Percentiles rank a stretch among this genome's conserved stretches.
Conservation (phyloP, 768 basidiomycete genomes). For the Hygrophoropsis aurantiaca region DNA sequence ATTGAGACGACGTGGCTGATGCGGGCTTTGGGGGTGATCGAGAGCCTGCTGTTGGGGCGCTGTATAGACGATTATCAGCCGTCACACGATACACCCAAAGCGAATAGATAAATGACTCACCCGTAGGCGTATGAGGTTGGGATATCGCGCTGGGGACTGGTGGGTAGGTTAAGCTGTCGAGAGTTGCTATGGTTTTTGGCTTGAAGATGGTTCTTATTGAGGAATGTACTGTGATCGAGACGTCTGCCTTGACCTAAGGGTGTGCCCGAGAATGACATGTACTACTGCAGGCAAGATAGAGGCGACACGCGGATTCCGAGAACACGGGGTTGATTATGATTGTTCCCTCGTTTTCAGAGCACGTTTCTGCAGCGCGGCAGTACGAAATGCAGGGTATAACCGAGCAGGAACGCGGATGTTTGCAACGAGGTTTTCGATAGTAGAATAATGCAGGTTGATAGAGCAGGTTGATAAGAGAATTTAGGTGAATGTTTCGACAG, state of each 20-base stretch:
- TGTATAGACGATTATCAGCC: slow-evolving; percentile 28
- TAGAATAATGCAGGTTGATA: too few species aligned
- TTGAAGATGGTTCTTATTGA: slow-evolving; percentile 50
- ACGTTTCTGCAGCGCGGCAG: slow-evolving; percentile 12
- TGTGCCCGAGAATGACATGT: slow-evolving; percentile 87
- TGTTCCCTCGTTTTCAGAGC: slow-evolving; percentile 1
- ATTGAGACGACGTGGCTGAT: slow-evolving; percentile 35
- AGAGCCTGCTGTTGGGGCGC: slow-evolving; percentile 54
- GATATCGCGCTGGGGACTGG: slow-evolving; percentile 39
- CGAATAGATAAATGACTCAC: slow-evolving; percentile 38
- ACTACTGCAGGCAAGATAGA: slow-evolving; percentile 18
- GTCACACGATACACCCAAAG: slow-evolving; percentile 16
- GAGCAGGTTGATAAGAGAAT: too few species aligned
- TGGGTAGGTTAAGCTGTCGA: slow-evolving; percentile 26
- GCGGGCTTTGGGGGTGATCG: slow-evolving; percentile 60
- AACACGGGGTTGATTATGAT: not conserved
- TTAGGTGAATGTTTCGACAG: too few species aligned
- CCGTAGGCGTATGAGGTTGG: slow-evolving; percentile 72
- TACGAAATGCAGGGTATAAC: not conserved
- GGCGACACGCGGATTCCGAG: not conserved
- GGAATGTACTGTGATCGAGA: slow-evolving; percentile 77
- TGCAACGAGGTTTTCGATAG: too few species aligned
- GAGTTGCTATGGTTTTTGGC: slow-evolving; percentile 30
- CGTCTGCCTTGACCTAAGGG: slow-evolving; percentile 84
- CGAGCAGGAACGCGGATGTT: not conserved